Percentiles rank a stretch among this genome's conserved stretches.
These are phyloP conservation scores for Lanmaoa pseudosensibilis DNA, from an alignment of 768 basidiomycete genomes.

Conservation along the genomic window DNA sequence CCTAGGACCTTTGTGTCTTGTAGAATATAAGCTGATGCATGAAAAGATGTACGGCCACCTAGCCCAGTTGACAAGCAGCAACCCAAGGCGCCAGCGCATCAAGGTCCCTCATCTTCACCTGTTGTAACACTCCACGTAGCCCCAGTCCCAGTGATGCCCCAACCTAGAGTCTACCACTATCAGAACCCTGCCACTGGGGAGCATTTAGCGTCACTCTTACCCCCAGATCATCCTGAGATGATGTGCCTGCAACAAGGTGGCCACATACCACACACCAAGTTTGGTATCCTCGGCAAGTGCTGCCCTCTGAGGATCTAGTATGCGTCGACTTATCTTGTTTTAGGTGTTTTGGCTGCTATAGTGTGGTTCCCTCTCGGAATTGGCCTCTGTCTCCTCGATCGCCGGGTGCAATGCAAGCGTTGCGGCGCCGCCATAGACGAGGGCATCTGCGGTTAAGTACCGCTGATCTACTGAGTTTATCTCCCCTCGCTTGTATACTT, in stretches of 20 bases:
- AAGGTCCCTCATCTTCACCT: constrained; percentile 7
- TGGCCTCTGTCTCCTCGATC: constrained; percentile 74
- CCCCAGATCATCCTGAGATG: constrained; percentile 84
- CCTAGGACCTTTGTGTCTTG: background rate
- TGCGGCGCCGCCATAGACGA: constrained; percentile 43
- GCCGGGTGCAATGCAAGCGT: constrained; percentile 61
- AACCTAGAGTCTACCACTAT: constrained; percentile 67
- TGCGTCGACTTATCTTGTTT: background rate
- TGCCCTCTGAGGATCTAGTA: background rate
- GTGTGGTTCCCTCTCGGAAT: constrained; percentile 87
- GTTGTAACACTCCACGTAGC: constrained; percentile 26
- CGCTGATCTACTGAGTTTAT: background rate
- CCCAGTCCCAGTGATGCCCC: constrained; percentile 34
- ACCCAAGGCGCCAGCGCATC: constrained; percentile 9
- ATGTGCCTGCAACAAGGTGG: constrained; percentile 74
- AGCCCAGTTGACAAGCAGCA: constrained; percentile 12
- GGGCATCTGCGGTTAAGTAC: constrained; percentile 34
- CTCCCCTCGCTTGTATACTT: background rate
- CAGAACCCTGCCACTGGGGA: constrained; percentile 60
- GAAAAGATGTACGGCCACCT: constrained; percentile 12
- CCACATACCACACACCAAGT: constrained; percentile 64
- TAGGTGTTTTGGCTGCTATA: constrained; percentile 78
- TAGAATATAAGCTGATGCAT: background rate
- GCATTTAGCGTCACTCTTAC: constrained; percentile 58
- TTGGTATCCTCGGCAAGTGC: constrained; percentile 65